These are phyloP conservation scores for Triadica sebifera DNA, from an alignment of 345 rosid species.

Conservation along the genomic window DNA sequence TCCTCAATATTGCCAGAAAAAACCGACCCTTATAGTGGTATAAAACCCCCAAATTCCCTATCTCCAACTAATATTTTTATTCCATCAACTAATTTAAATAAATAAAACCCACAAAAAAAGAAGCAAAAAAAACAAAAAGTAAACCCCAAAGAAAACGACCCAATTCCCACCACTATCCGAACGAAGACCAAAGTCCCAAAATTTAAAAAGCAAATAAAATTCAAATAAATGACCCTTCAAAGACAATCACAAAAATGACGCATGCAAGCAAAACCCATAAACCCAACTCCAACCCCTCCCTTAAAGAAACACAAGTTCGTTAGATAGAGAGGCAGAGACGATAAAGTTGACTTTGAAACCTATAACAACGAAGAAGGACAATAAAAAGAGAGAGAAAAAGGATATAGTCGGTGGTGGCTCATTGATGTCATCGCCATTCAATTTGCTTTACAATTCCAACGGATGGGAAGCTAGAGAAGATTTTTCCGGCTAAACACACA, in stretches of 20 bases:
- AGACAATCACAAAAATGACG: conserved; percentile 8
- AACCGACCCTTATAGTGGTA: conserved; percentile 8
- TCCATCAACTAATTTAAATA: not conserved
- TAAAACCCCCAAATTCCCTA: conserved; percentile 23
- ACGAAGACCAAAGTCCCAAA: conserved; percentile 28
- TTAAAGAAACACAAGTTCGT: conserved; percentile 4
- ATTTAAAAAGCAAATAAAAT: not conserved
- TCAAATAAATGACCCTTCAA: not conserved
- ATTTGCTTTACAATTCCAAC: conserved; percentile 5
- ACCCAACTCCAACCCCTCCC: conserved; percentile 1
- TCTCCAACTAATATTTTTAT: conserved; percentile 23
- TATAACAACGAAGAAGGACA: not conserved
- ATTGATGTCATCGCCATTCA: conserved; percentile 8
- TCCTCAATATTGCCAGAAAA: conserved; percentile 1
- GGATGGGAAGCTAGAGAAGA: not conserved
- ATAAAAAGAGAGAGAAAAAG: conserved; percentile 1
- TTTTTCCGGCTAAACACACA: conserved; percentile 1
- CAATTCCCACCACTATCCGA: conserved; percentile 33
- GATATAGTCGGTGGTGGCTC: conserved; percentile 22
- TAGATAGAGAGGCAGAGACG: conserved; percentile 14
- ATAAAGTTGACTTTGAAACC: conserved; percentile 31
- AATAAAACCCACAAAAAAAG: conserved; percentile 1
- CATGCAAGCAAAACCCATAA: conserved; percentile 26
- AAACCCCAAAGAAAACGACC: conserved; percentile 49
- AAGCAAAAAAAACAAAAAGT: conserved; percentile 22